Base-by-base conservation (phyloP, 1,284 basidiomycete genomes). In the Ceratobasidium theobromae region DNA sequence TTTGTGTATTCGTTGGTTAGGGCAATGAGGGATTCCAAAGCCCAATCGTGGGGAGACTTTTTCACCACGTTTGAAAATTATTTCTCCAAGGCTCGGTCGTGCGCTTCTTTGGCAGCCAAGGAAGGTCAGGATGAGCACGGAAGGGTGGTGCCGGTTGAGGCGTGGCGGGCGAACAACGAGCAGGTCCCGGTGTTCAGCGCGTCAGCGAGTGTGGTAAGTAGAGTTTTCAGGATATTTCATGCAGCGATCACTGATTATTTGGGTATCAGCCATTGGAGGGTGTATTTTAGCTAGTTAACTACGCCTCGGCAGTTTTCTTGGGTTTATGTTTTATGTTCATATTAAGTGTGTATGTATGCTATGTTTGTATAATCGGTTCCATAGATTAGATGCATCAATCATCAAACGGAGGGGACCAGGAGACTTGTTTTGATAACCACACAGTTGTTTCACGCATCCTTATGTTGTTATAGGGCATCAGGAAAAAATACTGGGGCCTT, bases 1-100 rank as follows among this genome's bases (percentile, higher is more conserved):
- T 60, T 60, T 9, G 4, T 60, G 28, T 21, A 48, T 9, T 28
- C 57, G 1, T 32, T 60, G 14, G 16, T 38, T 4, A 2, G 16
- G 16, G 49, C 57, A 8, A 38, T 60, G 14, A 41, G 21, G 3
- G 12, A 11, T 11, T 5, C 18, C 1, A 33, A 40, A 38, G 57
- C 49, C 6, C 43, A 35, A 12, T 16, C n/a, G 18, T 58, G 55
- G 55, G 55, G 18, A 9, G 18, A 25, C 11, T 58, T 58, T 58
- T 46, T 46, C 27, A n/a, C 11, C 5, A 8, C 46, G 8, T 49
- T 49, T n/a, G n/a, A 40, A 23, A n/a, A 46, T 1, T 16, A 38
- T 25, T 60, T 60, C 21, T 16, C 21, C 12, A 6, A 8, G 32
- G 30, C 32, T n/a, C 16, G 57, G 18, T 27, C 43, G n/a, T 23